Evolutionary conservation across 805 yeast species (phyloP), one percentile per base, ranked within the genome.

Genomic region (Saccharomycopsis sp.): DNA sequence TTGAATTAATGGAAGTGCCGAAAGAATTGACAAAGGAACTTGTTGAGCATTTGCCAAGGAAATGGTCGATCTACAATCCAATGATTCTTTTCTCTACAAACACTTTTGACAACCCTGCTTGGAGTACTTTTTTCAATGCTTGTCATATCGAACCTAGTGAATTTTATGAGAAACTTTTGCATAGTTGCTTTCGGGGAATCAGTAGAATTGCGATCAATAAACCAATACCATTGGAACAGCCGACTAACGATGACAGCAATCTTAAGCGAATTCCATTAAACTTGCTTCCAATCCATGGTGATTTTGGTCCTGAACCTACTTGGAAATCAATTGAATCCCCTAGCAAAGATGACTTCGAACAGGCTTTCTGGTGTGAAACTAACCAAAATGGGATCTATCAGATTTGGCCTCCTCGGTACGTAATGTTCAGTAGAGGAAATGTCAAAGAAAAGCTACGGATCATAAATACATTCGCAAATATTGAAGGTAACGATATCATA

Each of bases 401-500:
- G 56, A 70, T 73, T 7, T 86, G 96, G 96, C 85, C 90, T 4
- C 96, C 96, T 1, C 59, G 71, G 44, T 81, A 77, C 56, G 85
- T 95, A 1, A 86, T 86, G 96, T 87, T 87, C 58, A 80, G 89
- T 40, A 62, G 96, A 16, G 96, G 96, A 1, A 86, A 86, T 58
- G 75, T 87, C 54, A 82, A 82, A 51, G 96, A 86, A 56, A 86
- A 86, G 59, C 71, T 76, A 11, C 61, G 96, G 17, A 69, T 86
- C 0, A 56, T 85, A 33, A 66, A 67, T 16, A 58, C 59, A 0
- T 75, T 65, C 43, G 36, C 44, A 1, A 56, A 64, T 23, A 59
- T 79, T 1, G 41, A 53, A 7, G 66, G 60, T 9, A 64, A 67
- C 0, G 69, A 66, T 19, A 75, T 82, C 0, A 66, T 83, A 3